Percentiles rank a stretch among this genome's conserved stretches.
Evolutionary conservation across 306 rosid species (phyloP).

Genomic region (Dalbergia cochinchinensis): DNA sequence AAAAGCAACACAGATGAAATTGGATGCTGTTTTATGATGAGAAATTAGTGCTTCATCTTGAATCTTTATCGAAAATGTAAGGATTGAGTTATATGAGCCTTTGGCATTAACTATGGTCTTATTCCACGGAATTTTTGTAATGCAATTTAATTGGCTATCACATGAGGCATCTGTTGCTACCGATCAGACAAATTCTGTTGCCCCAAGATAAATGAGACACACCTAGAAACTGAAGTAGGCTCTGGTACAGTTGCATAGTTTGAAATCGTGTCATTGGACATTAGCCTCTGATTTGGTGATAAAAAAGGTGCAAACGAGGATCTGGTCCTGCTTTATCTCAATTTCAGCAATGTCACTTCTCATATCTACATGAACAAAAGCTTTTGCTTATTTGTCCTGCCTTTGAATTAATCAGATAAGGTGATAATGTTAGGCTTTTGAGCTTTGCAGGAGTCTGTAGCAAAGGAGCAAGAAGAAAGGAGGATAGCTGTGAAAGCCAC

Average conservation of each 20-base stretch:
- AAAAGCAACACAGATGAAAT: not conserved
- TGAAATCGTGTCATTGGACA: slow-evolving; percentile 1
- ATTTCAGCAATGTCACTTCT: slow-evolving; percentile 3
- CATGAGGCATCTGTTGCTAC: slow-evolving; percentile 9
- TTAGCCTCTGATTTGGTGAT: slow-evolving; percentile 6
- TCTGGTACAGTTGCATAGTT: not conserved
- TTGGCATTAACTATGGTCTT: not conserved
- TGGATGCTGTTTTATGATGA: slow-evolving; percentile 22
- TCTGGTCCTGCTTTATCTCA: slow-evolving; percentile 7
- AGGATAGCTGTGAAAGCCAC: slow-evolving; percentile 35
- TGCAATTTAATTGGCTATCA: not conserved
- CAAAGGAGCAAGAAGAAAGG: slow-evolving; percentile 81
- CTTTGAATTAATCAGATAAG: not conserved
- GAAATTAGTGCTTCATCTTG: not conserved
- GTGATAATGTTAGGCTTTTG: slow-evolving; percentile 23
- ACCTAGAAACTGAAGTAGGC: slow-evolving; percentile 10
- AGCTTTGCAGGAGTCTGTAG: slow-evolving; percentile 67
- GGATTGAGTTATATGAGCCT: slow-evolving; percentile 7
- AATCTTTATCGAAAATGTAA: not conserved
- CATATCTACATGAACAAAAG: not conserved
- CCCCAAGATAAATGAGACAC: not conserved
- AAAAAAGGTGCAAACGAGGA: not conserved
- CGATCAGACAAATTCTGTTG: not conserved
- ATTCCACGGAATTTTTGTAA: not conserved
- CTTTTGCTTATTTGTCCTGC: not conserved